These are phyloP conservation scores for Nidularia sp. DNA, from an alignment of 768 basidiomycete species.

Conservation along the genomic window DNA sequence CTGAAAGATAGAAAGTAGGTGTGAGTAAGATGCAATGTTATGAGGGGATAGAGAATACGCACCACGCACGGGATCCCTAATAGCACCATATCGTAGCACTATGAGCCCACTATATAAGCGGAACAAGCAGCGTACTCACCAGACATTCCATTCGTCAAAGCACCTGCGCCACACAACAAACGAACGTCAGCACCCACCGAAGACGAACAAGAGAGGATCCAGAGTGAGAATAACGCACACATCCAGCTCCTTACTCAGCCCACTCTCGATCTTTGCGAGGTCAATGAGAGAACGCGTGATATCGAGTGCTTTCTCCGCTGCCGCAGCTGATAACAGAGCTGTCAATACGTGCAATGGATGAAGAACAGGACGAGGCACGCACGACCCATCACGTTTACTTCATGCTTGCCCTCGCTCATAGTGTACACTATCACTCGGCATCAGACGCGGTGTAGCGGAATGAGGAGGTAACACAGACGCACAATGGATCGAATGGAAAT, in stretches of 20 bases:
- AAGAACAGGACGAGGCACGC: conserved; percentile 9
- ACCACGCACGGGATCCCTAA: conserved; percentile 42
- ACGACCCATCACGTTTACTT: conserved; percentile 53
- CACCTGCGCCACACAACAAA: conserved; percentile 17
- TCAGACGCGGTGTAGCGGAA: background rate
- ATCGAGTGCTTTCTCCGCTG: conserved; percentile 49
- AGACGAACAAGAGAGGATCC: background rate
- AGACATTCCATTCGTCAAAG: conserved; percentile 59
- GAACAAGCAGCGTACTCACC: conserved; percentile 17
- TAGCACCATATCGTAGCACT: background rate
- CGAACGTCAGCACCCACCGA: background rate
- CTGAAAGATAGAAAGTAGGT: conserved; percentile 10
- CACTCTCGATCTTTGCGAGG: conserved; percentile 39
- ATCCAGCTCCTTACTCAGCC: conserved; percentile 28
- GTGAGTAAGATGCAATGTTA: background rate
- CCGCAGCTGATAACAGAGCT: conserved; percentile 29
- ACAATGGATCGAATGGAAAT: conserved; percentile 47
- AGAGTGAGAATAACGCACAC: conserved; percentile 19
- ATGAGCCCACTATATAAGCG: too few relatives aligned
- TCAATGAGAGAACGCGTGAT: conserved; percentile 49
- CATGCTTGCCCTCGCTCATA: conserved; percentile 37
- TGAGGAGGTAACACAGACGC: conserved; percentile 3
- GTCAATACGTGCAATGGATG: background rate
- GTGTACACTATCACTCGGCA: conserved; percentile 28
- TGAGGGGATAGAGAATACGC: background rate